phyloP scores from a whole-genome alignment of 164 flowering plant species.

The Taxillus chinensis region DNA sequence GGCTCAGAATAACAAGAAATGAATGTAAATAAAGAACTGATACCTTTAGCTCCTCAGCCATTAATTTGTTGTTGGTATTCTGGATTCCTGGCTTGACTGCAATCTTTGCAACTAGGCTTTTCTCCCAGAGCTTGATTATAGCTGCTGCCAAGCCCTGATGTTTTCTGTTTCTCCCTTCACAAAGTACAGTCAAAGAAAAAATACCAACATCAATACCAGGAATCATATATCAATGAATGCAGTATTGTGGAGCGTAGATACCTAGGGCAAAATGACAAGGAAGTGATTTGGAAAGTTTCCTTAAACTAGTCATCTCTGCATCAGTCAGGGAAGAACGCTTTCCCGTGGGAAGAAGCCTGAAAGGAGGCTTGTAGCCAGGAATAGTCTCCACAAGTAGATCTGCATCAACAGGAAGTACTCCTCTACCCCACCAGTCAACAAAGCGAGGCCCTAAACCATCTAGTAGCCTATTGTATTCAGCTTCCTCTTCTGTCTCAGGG shows the following conservation, averaged over 20 bases:
- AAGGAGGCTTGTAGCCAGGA: conserved; percentile 89
- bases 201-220: background rate
- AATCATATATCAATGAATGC: background rate
- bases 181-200: conserved; percentile 5
- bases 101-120: conserved; percentile 80
- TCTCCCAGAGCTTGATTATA: conserved; percentile 89
- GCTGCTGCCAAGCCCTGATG: conserved; percentile 95
- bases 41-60: conserved; percentile 96
- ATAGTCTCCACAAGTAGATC: conserved; percentile 78
- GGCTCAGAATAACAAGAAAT: background rate
- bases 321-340: conserved; percentile 77
- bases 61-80: conserved; percentile 91
- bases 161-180: conserved; percentile 81
- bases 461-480: conserved; percentile 56
- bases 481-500: conserved; percentile 57
- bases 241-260: conserved; percentile 12
- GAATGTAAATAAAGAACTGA: no score
- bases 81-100: conserved; percentile 96
- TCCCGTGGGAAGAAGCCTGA: conserved; percentile 85
- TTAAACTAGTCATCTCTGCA: conserved; percentile 78
- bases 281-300: conserved; percentile 78
- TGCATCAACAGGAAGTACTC: conserved; percentile 89
- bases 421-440: conserved; percentile 98
- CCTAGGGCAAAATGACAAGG: conserved; percentile 99
- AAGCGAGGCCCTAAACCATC: conserved; percentile 96